These are phyloP conservation scores for Colletotrichum musae DNA, from an alignment of 2,329 filamentous ascomycete genomes.

Conservation along the genomic window DNA sequence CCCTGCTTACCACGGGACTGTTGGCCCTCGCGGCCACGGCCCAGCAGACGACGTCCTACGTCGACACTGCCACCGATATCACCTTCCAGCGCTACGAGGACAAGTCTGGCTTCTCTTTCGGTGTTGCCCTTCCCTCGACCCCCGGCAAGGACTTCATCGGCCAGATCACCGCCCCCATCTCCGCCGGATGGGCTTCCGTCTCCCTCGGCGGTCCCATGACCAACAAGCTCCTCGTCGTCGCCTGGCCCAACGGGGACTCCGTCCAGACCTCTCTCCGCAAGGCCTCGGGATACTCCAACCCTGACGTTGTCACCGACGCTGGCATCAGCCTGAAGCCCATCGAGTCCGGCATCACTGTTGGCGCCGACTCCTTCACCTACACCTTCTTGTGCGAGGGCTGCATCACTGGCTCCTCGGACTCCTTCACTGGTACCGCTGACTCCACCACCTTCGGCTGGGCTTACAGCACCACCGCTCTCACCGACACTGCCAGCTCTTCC, in stretches of 20 bases:
- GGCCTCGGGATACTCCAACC: slow-evolving; percentile 55
- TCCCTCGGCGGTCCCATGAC: slow-evolving; percentile 60
- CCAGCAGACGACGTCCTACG: slow-evolving; percentile 36
- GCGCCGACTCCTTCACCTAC: slow-evolving; percentile 62
- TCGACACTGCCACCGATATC: slow-evolving; percentile 32
- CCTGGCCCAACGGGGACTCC: slow-evolving; percentile 59
- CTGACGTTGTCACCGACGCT: slow-evolving; percentile 54
- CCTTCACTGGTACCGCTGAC: slow-evolving; percentile 41
- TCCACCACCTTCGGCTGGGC: slow-evolving; percentile 39
- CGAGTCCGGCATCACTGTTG: slow-evolving; percentile 61
- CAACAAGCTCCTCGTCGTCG: slow-evolving; percentile 58
- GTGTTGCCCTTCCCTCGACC: slow-evolving; percentile 34
- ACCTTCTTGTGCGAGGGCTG: slow-evolving; percentile 64
- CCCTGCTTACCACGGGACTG: slow-evolving; percentile 30
- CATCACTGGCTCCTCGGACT: slow-evolving; percentile 48
- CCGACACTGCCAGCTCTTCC: slow-evolving; percentile 39
- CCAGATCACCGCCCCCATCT: slow-evolving; percentile 38
- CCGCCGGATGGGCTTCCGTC: slow-evolving; percentile 35
- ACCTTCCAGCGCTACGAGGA: slow-evolving; percentile 38
- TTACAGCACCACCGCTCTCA: slow-evolving; percentile 40
- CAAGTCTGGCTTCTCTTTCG: slow-evolving; percentile 31
- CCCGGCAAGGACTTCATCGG: slow-evolving; percentile 40
- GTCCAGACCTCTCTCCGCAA: slow-evolving; percentile 47
- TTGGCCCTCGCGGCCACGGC: slow-evolving; percentile 33
- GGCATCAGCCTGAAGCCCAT: slow-evolving; percentile 58